Evolutionary conservation across 208 protist genomes (phyloP).

Genomic region (Acanthamoeba lugdunensis): DNA sequence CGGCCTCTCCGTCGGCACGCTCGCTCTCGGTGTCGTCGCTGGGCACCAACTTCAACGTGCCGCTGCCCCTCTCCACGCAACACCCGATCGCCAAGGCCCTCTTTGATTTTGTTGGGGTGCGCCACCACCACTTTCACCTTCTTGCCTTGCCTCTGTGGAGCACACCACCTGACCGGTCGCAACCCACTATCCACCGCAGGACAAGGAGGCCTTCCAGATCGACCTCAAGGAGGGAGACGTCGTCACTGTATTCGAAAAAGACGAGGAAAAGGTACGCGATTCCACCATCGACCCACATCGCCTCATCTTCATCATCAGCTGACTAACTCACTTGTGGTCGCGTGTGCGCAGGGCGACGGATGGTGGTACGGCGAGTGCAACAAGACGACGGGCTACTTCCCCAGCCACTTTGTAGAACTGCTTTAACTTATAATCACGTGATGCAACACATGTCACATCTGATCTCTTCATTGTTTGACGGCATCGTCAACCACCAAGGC

Average conservation of each 20-base stretch:
- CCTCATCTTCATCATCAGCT: neutral
- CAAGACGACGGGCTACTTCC: constrained; percentile 55
- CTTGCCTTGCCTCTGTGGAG: neutral
- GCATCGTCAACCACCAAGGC: too few species aligned
- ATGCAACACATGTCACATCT: too few species aligned
- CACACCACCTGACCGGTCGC: neutral
- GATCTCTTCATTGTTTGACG: too few species aligned
- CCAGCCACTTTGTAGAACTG: constrained; percentile 54
- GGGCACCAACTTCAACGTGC: neutral
- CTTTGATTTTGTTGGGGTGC: constrained; percentile 30
- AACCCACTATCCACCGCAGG: neutral
- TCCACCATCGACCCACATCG: neutral
- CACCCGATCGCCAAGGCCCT: neutral
- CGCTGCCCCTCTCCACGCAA: neutral
- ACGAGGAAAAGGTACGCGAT: constrained; percentile 24
- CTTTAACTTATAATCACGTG: constrained; percentile 14
- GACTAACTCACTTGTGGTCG: neutral
- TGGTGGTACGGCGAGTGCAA: constrained; percentile 71
- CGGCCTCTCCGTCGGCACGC: neutral
- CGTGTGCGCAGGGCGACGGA: constrained; percentile 15
- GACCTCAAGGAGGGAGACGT: constrained; percentile 12
- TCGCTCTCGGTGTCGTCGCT: constrained; percentile 23
- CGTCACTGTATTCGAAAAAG: neutral
- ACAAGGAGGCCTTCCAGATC: constrained; percentile 43
- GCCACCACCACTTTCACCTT: neutral